A percentile compares a stretch with the other conserved stretches of the same genome.
These are phyloP conservation scores for Penicillium digitatum DNA, from an alignment of 2,329 filamentous ascomycete genomes.

Conservation along the genomic window DNA sequence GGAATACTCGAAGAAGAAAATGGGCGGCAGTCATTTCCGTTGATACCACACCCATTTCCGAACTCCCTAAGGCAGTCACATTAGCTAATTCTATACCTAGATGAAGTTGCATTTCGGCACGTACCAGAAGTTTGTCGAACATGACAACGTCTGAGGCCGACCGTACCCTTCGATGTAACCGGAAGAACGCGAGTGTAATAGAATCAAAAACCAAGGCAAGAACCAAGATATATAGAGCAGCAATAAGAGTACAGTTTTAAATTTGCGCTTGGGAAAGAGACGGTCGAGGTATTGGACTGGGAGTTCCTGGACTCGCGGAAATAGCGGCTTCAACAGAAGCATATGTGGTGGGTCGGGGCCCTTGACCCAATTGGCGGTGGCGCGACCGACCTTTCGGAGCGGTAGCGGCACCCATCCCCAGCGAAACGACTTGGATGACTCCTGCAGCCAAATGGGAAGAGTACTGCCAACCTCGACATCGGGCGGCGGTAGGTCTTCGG, in stretches of 20 bases:
- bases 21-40: conserved; percentile 54
- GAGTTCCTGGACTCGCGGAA: conserved; percentile 46
- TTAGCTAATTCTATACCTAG: conserved; percentile 1
- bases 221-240: conserved; percentile 47
- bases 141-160: conserved; percentile 44
- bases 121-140: conserved; percentile 47
- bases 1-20: conserved; percentile 51
- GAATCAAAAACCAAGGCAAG: conserved; percentile 45
- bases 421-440: conserved; percentile 46
- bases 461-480: conserved; percentile 28
- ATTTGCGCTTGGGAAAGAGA: conserved; percentile 45
- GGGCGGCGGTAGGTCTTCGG: conserved; percentile 30
- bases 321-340: conserved; percentile 46
- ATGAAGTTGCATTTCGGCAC: neutral
- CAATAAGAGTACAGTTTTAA: conserved; percentile 43
- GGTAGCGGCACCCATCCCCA: conserved; percentile 49
- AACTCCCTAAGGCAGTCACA: conserved; percentile 29
- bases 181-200: conserved; percentile 45
- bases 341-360: conserved; percentile 47
- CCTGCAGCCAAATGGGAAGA: conserved; percentile 47
- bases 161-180: conserved; percentile 50
- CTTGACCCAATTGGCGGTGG: conserved; percentile 45
- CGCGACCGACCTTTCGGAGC: conserved; percentile 43
- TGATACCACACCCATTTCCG: conserved; percentile 50
- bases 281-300: conserved; percentile 44